These are phyloP conservation scores for Kurtzmaniella quercitrusa DNA, from an alignment of 1,139 yeast genomes.

Conservation along the genomic window DNA sequence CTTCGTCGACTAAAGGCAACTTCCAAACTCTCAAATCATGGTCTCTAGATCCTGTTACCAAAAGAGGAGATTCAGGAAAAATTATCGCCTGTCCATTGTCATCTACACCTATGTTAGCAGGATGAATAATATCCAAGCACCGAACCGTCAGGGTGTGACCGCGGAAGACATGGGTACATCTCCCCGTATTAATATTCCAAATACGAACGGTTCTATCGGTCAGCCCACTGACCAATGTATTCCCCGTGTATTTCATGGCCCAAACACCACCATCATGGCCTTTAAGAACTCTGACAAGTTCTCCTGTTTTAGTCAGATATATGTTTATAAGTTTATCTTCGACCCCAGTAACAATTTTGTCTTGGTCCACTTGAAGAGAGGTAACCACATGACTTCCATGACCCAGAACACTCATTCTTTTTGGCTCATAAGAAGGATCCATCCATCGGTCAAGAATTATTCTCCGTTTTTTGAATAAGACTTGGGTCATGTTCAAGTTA, in stretches of 20 bases:
- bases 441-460: slow-evolving; percentile 79
- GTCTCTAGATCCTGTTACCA: slow-evolving; percentile 90
- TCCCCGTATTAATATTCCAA: slow-evolving; percentile 77
- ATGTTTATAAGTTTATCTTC: slow-evolving; percentile 83
- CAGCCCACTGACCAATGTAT: slow-evolving; percentile 82
- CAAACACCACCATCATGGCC: slow-evolving; percentile 99
- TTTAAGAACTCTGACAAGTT: slow-evolving; percentile 57
- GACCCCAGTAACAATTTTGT: slow-evolving; percentile 87
- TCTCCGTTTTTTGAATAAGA: slow-evolving; percentile 62
- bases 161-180: slow-evolving; percentile 78
- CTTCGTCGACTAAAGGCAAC: slow-evolving; percentile 56
- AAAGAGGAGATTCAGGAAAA: slow-evolving; percentile 58
- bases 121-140: slow-evolving; percentile 79
- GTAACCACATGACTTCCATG: slow-evolving; percentile 85
- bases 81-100: slow-evolving; percentile 61
- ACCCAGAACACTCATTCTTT: slow-evolving; percentile 65
- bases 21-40: slow-evolving; percentile 87
- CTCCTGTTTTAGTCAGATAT: slow-evolving; percentile 74
- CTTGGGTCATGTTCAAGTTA: slow-evolving; percentile 37
- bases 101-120: slow-evolving; percentile 54
- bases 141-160: slow-evolving; percentile 94
- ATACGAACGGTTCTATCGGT: slow-evolving; percentile 86
- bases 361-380: slow-evolving; percentile 89
- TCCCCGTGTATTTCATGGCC: slow-evolving; percentile 90
- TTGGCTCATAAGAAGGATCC: slow-evolving; percentile 68